phyloP scores from a whole-genome alignment of 192 early-diverging fungal genomes.

The Linderina pennispora region DNA sequence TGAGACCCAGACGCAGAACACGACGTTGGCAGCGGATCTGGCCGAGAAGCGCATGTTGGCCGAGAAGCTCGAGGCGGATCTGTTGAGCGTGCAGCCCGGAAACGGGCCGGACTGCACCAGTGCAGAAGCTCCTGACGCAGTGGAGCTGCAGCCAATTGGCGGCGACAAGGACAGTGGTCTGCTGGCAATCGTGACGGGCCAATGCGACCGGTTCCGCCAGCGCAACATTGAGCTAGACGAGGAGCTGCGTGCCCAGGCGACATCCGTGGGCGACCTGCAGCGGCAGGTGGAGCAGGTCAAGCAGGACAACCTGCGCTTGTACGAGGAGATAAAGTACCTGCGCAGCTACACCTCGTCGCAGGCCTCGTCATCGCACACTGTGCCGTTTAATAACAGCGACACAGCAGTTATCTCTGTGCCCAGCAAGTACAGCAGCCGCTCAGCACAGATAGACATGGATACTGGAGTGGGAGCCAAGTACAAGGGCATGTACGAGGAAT shows the following conservation, averaged over 20 bases:
- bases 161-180: constrained; percentile 15
- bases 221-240: constrained; percentile 82
- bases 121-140: neutral
- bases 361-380: constrained; percentile 10
- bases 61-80: constrained; percentile 31
- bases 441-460: constrained; percentile 15
- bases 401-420: constrained; percentile 29
- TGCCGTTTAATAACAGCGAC: constrained; percentile 7
- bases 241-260: constrained; percentile 47
- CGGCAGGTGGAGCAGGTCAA: constrained; percentile 61
- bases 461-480: constrained; percentile 58
- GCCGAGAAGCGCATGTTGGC: constrained; percentile 51
- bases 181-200: constrained; percentile 79
- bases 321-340: constrained; percentile 84
- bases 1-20: constrained; percentile 31
- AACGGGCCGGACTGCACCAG: neutral
- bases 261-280: constrained; percentile 51
- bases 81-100: constrained; percentile 11
- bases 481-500: constrained; percentile 76
- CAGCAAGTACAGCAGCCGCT: constrained; percentile 21
- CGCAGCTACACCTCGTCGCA: constrained; percentile 56
- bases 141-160: constrained; percentile 2
- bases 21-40: constrained; percentile 48
- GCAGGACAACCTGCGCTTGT: constrained; percentile 82
- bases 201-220: constrained; percentile 86